A percentile compares a stretch with the other conserved stretches of the same genome.
These are phyloP conservation scores for Rubia yunnanensis DNA, from an alignment of 257 asterid species.

Conservation along the genomic window DNA sequence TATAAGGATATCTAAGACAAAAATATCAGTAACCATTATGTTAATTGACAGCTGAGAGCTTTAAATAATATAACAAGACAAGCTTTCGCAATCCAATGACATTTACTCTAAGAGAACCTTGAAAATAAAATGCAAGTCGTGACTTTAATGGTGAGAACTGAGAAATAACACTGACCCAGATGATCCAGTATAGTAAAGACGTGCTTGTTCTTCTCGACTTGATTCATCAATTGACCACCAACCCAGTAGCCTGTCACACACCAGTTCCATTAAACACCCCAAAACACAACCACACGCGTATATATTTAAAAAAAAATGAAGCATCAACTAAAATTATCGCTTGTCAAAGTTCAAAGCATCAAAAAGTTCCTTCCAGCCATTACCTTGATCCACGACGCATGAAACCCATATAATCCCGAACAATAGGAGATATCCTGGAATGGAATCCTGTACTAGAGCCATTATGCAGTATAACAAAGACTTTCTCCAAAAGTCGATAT, in stretches of 20 bases:
- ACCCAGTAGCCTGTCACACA: slow-evolving; percentile 60
- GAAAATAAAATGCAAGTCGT: not conserved
- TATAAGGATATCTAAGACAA: not conserved
- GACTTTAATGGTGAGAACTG: not conserved
- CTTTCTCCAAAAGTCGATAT: slow-evolving; percentile 51
- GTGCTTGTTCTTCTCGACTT: slow-evolving; percentile 92
- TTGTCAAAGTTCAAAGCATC: not conserved
- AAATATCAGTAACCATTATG: not conserved
- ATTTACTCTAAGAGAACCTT: slow-evolving; percentile 5
- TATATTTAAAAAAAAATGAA: not conserved
- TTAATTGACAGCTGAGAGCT: not conserved
- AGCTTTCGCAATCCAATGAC: not conserved
- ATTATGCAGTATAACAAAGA: slow-evolving; percentile 23
- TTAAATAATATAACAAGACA: not conserved
- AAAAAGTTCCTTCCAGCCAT: slow-evolving; percentile 7
- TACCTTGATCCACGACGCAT: slow-evolving; percentile 84
- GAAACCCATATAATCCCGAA: slow-evolving; percentile 67
- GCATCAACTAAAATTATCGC: not conserved
- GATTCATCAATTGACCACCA: slow-evolving; percentile 99
- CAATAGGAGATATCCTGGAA: slow-evolving; percentile 44
- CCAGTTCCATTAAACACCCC: slow-evolving; percentile 5
- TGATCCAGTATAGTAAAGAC: slow-evolving; percentile 52
- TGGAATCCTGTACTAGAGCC: slow-evolving; percentile 43
- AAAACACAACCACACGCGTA: not conserved
- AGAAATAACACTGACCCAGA: slow-evolving; percentile 47